Base-by-base conservation (phyloP, 805 yeast genomes). In the Pichia ethanolica region DNA sequence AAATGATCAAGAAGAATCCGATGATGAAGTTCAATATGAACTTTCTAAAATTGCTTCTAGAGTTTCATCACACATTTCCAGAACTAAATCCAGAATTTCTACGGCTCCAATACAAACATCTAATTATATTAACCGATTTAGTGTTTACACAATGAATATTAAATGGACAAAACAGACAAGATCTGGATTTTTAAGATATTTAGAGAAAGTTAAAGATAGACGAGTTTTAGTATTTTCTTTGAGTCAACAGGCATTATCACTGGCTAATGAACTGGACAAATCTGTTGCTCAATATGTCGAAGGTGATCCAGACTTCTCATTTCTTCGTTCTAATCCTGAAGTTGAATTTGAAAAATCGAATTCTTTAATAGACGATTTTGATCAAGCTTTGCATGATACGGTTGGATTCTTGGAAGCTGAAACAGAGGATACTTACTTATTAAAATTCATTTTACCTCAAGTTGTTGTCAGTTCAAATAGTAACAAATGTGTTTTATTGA, bases 391-490 rank as follows among this genome's bases (percentile, higher is more conserved):
- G 30, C 68, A 75, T 49, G 65, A 67, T 37, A 51, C 56, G 0
- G 48, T 45, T 5, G 57, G 34, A 54, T 42, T 58, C 27, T 52
- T 39, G 3, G 53, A 51, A 30, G 61, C 62, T 8, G 48, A 46
- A 27, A 50, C 59, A 10, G 66, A 63, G 39, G 69, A 66, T 49
- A 51, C 59, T 4, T 63, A 82, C 59, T 67, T 83, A 53, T 71
- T 90, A 43, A 83, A 86, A 53, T 74, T 90, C 42, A 72, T 88
- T 12, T 78, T 88, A 14, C 97, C 98, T 0, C 97, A 91, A 63
- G 75, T 91, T 39, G 93, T 89, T 59, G 47, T 64, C 25, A 73
- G 72, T 12, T 64, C 66, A 20, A 77, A 73, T 44, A 71, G 70
- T 1, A 66, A 73, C 12, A 68, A 78, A 1, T 77, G 82, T 49